phyloP scores from a whole-genome alignment of 768 basidiomycete species.

The Lactifluus volemus region DNA sequence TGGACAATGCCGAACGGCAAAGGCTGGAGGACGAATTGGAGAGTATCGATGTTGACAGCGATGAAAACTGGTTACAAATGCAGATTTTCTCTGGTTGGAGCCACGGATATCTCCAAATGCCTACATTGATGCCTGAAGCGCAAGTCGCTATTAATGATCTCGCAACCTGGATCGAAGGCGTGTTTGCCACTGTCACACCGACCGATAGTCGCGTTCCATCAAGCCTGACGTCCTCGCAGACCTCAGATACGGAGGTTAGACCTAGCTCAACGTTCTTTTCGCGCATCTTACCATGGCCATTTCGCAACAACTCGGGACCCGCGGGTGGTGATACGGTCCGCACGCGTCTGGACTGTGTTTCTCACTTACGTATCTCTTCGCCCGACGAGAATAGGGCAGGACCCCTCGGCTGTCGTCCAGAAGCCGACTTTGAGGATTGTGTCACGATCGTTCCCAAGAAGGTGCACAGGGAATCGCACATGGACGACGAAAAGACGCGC shows the following conservation, averaged over 20 bases:
- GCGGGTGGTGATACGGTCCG: not conserved
- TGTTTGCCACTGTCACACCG: slow-evolving; percentile 38
- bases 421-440: slow-evolving; percentile 59
- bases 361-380: slow-evolving; percentile 11
- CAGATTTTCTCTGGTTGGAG: slow-evolving; percentile 94
- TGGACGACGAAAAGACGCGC: slow-evolving; percentile 21
- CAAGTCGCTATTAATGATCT: slow-evolving; percentile 70
- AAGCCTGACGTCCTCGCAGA: not conserved
- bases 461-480: slow-evolving; percentile 26
- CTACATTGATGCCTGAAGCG: slow-evolving; percentile 74
- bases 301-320: not conserved
- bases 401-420: slow-evolving; percentile 36
- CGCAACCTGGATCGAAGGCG: slow-evolving; percentile 85
- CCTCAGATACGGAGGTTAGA: slow-evolving; percentile 1
- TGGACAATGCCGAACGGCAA: slow-evolving; percentile 37
- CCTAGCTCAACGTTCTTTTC: slow-evolving; percentile 9
- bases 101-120: slow-evolving; percentile 96
- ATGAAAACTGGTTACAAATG: slow-evolving; percentile 93
- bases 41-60: slow-evolving; percentile 55
- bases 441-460: slow-evolving; percentile 68
- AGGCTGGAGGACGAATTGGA: slow-evolving; percentile 41
- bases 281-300: slow-evolving; percentile 16
- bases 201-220: not conserved
- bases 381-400: slow-evolving; percentile 18
- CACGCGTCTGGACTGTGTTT: not conserved